Evolutionary conservation across 805 yeast genomes (phyloP), one percentile per base, ranked within the genome.

Genomic region (Monosporozyma aerobia): DNA sequence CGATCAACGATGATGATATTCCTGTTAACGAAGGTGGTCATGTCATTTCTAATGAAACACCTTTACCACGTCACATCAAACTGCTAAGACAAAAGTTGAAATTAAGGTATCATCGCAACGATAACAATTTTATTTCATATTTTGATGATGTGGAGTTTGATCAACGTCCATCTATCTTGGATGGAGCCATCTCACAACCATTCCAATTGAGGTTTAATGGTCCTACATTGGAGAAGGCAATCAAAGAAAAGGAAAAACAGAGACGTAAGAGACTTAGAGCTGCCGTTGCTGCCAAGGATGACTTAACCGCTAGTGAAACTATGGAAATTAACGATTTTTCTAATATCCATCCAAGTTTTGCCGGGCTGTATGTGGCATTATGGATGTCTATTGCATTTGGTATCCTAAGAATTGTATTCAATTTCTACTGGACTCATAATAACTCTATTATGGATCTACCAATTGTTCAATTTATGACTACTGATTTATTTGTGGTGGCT

Each of bases 361-460:
- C 79, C 59, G 98, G 98, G 2, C 77, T 94, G 54, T 92, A 82
- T 66, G 83, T 88, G 5, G 76, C 90, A 48, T 80, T 82, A 56
- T 88, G 96, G 96, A 70, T 87, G 51, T 78, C 79, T 5, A 77
- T 82, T 5, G 82, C 77, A 27, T 73, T 83, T 52, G 65, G 77
- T 40, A 76, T 81, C 53, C 60, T 81, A 32, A 80, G 81, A 53
- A 76, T 77, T 22, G 60, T 82, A 8, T 70, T 82, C 16, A 77
- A 80, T 53, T 79, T 83, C 57, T 78, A 78, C 60, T 56, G 77
- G 11, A 64, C 66, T 30, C 64, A 76, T 48, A 54, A 63, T 27
- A 80, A 82, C 5, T 56, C 55, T 29, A 54, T 66, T 13, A 54
- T 56, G 48, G 72, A 78, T 29, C 77, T 82, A 30, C 79, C 81